phyloP scores from a whole-genome alignment of 441 rosid genomes.

The Bocquillonia castaneifolia region DNA sequence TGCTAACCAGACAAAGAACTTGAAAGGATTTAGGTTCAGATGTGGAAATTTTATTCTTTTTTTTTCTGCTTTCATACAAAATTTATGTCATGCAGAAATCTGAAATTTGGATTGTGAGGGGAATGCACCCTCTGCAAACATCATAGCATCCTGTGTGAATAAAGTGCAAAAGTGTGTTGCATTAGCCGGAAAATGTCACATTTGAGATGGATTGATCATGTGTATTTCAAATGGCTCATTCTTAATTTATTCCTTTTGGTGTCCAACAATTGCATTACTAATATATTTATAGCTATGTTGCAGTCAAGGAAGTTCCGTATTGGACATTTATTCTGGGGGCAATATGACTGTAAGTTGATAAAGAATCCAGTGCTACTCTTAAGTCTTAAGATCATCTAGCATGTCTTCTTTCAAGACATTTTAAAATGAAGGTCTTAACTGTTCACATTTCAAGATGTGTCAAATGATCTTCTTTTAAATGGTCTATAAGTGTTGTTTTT shows the following conservation, averaged over 20 bases:
- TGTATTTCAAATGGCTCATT: not conserved
- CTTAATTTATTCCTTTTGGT: conserved; percentile 8
- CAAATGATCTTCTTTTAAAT: not conserved
- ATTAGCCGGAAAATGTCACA: not conserved
- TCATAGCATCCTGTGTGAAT: not conserved
- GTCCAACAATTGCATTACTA: conserved; percentile 16
- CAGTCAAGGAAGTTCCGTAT: conserved; percentile 74
- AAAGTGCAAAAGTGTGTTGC: not conserved
- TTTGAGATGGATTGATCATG: not conserved
- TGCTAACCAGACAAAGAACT: too few relatives aligned
- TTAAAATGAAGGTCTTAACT: not conserved
- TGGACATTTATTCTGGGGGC: conserved; percentile 78
- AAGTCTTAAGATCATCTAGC: not conserved
- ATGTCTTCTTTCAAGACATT: not conserved
- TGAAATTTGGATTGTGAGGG: not conserved
- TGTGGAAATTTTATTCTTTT: not conserved
- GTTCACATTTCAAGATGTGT: not conserved
- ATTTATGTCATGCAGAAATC: not conserved
- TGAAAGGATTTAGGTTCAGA: not conserved
- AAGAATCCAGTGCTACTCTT: too few relatives aligned
- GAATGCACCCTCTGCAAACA: not conserved
- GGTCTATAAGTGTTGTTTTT: not conserved
- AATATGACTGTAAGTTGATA: conserved; percentile 66
- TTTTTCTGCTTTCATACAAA: not conserved
- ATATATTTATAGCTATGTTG: conserved; percentile 26